A percentile compares a stretch with the other conserved stretches of the same genome.
Evolutionary conservation across 1,284 basidiomycete genomes (phyloP).

Genomic region (Marasmius fiardii): DNA sequence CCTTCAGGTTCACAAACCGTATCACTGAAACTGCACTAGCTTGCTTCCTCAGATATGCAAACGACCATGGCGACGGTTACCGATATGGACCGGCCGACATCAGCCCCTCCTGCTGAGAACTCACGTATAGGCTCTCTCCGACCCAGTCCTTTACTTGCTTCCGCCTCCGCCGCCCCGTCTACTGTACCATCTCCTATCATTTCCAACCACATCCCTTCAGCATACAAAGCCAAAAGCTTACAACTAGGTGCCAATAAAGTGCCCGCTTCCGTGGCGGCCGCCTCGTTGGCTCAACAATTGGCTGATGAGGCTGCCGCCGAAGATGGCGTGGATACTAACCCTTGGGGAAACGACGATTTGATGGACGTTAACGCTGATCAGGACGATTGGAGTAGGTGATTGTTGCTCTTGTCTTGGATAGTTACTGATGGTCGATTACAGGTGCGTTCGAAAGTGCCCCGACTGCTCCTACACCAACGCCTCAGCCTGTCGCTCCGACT

Average conservation of each 20-base stretch:
- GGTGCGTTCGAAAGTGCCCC: constrained; percentile 83
- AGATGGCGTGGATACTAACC: constrained; percentile 41
- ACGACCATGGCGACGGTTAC: constrained; percentile 48
- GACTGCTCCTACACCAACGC: constrained; percentile 16
- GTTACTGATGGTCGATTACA: constrained; percentile 25
- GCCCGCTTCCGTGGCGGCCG: constrained; percentile 28
- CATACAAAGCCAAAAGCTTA: constrained; percentile 58
- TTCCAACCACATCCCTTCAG: constrained; percentile 14
- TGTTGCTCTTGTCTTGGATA: not conserved
- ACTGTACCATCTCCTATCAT: constrained; percentile 17
- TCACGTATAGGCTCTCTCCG: constrained; percentile 14
- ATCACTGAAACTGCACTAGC: constrained; percentile 34
- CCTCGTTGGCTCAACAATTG: constrained; percentile 46
- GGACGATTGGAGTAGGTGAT: constrained; percentile 83
- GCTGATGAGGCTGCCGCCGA: constrained; percentile 56
- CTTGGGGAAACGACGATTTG: constrained; percentile 75
- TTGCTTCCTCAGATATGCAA: constrained; percentile 71
- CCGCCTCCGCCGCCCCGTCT: constrained; percentile 17
- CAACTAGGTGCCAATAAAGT: constrained; percentile 63
- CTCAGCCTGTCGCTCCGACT: not conserved
- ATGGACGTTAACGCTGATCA: constrained; percentile 91
- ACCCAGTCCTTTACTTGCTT: constrained; percentile 16
- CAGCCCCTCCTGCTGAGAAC: constrained; percentile 28
- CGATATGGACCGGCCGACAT: constrained; percentile 34
- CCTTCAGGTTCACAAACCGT: not conserved